Evolutionary conservation across 139 green algal species (phyloP), one percentile per base, ranked within the genome.

Genomic region (Picochlorum sp.): DNA sequence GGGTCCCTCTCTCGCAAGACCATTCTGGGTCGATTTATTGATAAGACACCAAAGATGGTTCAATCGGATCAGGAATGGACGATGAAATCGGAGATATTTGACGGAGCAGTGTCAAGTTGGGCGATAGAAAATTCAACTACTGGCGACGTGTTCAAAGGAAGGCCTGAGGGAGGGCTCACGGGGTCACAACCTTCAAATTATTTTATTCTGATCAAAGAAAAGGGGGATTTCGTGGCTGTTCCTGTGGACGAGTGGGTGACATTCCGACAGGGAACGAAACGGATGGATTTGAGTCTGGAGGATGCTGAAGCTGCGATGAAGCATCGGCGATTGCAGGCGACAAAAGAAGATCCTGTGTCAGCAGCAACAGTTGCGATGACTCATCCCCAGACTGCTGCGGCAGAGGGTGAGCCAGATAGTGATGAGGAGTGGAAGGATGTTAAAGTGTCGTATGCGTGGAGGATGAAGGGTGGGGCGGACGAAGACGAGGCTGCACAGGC

Each of bases 401-500:
- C 63, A 1, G 70, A 72, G 23, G 59, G 68, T n/a, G 66, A 77
- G 5, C 31, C 20, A 10, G 71, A 77, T 37, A 66, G 49, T 26
- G 71, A 73, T 13, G 71, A 61, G 57, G 71, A 77, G 52, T 77
- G 65, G 65, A 72, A 72, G n/a, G 65, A 30, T 37, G 71, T 77
- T 11, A 65, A 64, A 34, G 58, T 57, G 24, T 31, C 62, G 18
- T 59, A 50, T 18, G 70, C 52, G 1, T 34, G 63, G 21, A 60
- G 61, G 16, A 54, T 44, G 14, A 45, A 55, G 13, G 20, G 15
- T 44, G 20, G 18, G 15, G 34, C 11, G 15, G 26, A 31, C 21
- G 16, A 30, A 24, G 30, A 59, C 28, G 64, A 52, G 28, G 30
- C 8, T 31, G 9, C 18, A 20, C 26, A 28, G 1, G 14, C 63